phyloP scores from a whole-genome alignment of 495 filamentous ascomycete species.

The Penicillium psychrofluorescens region DNA sequence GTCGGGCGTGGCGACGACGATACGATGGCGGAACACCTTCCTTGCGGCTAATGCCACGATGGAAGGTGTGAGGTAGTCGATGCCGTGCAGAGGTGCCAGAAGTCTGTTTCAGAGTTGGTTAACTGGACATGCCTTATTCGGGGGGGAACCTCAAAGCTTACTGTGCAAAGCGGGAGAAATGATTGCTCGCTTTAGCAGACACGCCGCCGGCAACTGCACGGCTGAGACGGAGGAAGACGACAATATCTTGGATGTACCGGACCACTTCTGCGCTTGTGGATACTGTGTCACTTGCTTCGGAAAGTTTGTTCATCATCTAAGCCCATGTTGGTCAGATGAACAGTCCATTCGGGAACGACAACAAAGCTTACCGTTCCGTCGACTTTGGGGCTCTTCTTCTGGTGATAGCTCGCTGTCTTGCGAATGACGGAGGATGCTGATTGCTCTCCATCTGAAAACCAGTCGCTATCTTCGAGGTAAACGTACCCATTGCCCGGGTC shows the following conservation, averaged over 20 bases:
- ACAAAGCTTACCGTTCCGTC: slow-evolving; percentile 13
- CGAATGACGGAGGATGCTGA: slow-evolving; percentile 42
- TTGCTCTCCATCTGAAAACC: slow-evolving; percentile 35
- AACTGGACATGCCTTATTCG: background rate
- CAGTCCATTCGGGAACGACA: background rate
- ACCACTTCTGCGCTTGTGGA: slow-evolving; percentile 56
- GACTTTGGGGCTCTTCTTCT: slow-evolving; percentile 12
- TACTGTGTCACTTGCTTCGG: slow-evolving; percentile 27
- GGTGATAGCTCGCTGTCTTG: slow-evolving; percentile 12
- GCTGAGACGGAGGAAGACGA: slow-evolving; percentile 78
- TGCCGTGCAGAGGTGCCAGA: slow-evolving; percentile 76
- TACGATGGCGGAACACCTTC: slow-evolving; percentile 83
- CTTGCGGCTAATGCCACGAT: slow-evolving; percentile 75
- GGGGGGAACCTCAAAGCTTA: slow-evolving; percentile 21
- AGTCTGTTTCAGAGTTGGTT: slow-evolving; percentile 11
- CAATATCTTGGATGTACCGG: slow-evolving; percentile 77
- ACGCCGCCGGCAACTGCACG: slow-evolving; percentile 74
- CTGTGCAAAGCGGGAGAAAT: slow-evolving; percentile 61
- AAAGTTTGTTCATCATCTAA: slow-evolving; percentile 39
- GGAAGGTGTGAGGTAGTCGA: slow-evolving; percentile 77
- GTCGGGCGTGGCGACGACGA: slow-evolving; percentile 59
- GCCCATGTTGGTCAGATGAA: background rate
- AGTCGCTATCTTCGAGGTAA: slow-evolving; percentile 57
- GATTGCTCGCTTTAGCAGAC: slow-evolving; percentile 66
- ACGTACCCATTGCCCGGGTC: slow-evolving; percentile 61